A percentile compares a stretch with the other conserved stretches of the same genome.
Evolutionary conservation across 768 basidiomycete genomes (phyloP).

Genomic region (Sporobolomyces phaffii): DNA sequence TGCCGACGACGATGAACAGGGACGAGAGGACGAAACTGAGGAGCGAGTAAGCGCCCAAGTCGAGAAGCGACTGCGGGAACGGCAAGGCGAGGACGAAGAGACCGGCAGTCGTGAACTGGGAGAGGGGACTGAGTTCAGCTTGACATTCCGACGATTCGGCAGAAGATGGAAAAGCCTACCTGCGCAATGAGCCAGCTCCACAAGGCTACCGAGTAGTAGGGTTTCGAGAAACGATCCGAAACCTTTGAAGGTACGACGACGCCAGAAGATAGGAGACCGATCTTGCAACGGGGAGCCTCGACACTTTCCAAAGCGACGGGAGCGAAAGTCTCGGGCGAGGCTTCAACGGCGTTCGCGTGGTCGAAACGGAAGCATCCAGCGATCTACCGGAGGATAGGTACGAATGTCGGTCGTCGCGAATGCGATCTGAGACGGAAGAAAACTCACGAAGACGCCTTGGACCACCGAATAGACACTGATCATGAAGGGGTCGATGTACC

Average conservation of each 20-base stretch:
- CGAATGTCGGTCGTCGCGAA: too few relatives aligned
- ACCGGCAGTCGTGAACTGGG: neutral
- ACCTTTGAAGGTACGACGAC: conserved; percentile 14
- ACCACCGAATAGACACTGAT: neutral
- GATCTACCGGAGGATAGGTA: conserved; percentile 9
- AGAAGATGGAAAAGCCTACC: neutral
- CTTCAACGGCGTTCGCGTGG: conserved; percentile 16
- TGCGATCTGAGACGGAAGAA: neutral
- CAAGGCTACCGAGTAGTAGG: conserved; percentile 26
- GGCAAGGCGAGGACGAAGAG: conserved; percentile 9
- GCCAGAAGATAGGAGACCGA: neutral
- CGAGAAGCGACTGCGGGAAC: neutral
- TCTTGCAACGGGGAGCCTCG: conserved; percentile 1
- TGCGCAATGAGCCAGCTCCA: conserved; percentile 20
- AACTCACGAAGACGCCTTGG: conserved; percentile 13
- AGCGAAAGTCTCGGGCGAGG: neutral
- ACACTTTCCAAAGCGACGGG: conserved; percentile 13
- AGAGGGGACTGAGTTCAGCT: neutral
- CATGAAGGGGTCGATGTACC: conserved; percentile 8
- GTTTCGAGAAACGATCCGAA: conserved; percentile 5
- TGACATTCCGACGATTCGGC: neutral
- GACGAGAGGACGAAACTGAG: conserved; percentile 15
- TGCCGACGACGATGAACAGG: conserved; percentile 6
- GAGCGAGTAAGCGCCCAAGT: neutral
- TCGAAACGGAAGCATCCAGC: conserved; percentile 32